Percentiles rank a stretch among this genome's conserved stretches.
Conservation (phyloP, 2,329 filamentous ascomycete genomes). For the Chalara sp. region DNA sequence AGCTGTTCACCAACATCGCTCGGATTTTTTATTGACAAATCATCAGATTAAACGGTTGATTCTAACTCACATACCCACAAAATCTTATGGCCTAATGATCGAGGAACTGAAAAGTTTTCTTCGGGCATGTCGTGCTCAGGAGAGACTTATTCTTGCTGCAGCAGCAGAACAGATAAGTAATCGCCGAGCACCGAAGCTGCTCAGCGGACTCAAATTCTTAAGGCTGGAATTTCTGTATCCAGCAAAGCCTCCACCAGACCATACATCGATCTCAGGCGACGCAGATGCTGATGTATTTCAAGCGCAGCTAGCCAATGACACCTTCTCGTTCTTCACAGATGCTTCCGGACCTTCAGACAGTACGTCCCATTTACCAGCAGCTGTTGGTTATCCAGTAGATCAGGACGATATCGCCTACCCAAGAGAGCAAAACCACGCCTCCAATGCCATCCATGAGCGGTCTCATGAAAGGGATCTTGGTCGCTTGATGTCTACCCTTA, state of each 20-base stretch:
- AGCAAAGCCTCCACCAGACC: not conserved
- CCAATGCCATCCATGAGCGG: conserved; percentile 13
- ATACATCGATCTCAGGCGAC: conserved; percentile 18
- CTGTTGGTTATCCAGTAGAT: not conserved
- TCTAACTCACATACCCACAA: conserved; percentile 47
- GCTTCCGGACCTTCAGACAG: not conserved
- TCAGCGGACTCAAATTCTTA: conserved; percentile 47
- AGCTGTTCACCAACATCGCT: conserved; percentile 29
- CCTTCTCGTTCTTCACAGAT: conserved; percentile 24
- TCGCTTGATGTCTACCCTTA: conserved; percentile 14
- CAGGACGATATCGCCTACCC: not conserved
- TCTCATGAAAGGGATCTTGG: conserved; percentile 7
- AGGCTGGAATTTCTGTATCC: conserved; percentile 42
- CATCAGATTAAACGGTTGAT: conserved; percentile 46
- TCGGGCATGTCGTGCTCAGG: conserved; percentile 40
- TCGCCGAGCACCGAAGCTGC: conserved; percentile 34
- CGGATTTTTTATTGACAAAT: conserved; percentile 52
- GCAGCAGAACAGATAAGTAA: conserved; percentile 7
- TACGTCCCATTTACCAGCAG: not conserved
- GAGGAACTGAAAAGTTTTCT: conserved; percentile 42
- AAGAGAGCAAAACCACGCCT: conserved; percentile 1
- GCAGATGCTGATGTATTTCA: conserved; percentile 20
- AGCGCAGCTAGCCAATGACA: conserved; percentile 5
- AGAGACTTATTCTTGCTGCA: conserved; percentile 33
- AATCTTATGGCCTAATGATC: conserved; percentile 44